A percentile compares a stretch with the other conserved stretches of the same genome.
These are phyloP conservation scores for Fusarium buxicola DNA, from an alignment of 2,329 filamentous ascomycete genomes.

Conservation along the genomic window DNA sequence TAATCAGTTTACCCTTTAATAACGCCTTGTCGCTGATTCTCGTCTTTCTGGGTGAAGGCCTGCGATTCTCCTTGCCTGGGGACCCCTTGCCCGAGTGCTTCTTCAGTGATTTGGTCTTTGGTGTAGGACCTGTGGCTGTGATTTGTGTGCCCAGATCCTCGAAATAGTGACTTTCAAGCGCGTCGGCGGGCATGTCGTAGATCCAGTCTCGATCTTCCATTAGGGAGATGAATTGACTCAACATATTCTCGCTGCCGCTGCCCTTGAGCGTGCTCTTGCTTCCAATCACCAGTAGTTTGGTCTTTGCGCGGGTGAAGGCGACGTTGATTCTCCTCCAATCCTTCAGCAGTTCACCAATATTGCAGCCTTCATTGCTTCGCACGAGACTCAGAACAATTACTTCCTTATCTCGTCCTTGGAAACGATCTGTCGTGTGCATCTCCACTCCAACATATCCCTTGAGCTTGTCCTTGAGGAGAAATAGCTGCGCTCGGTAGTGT, in stretches of 20 bases:
- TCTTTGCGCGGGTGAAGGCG: slow-evolving; percentile 91
- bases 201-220: slow-evolving; percentile 86
- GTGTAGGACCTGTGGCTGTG: slow-evolving; percentile 49
- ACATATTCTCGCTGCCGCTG: slow-evolving; percentile 77
- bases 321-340: slow-evolving; percentile 97
- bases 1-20: slow-evolving; percentile 73
- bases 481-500: slow-evolving; percentile 93
- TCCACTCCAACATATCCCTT: slow-evolving; percentile 75
- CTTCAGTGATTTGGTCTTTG: slow-evolving; percentile 48
- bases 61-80: slow-evolving; percentile 58
- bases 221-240: slow-evolving; percentile 79
- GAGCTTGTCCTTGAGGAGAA: slow-evolving; percentile 80
- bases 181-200: slow-evolving; percentile 74
- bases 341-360: slow-evolving; percentile 89
- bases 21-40: slow-evolving; percentile 72
- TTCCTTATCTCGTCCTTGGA: slow-evolving; percentile 96
- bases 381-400: slow-evolving; percentile 89
- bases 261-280: slow-evolving; percentile 83
- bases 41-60: slow-evolving; percentile 63
- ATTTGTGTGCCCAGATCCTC: slow-evolving; percentile 66
- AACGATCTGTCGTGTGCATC: slow-evolving; percentile 97
- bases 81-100: slow-evolving; percentile 1
- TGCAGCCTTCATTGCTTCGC: slow-evolving; percentile 82
- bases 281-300: slow-evolving; percentile 89
- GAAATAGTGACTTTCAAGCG: slow-evolving; percentile 75